These are phyloP conservation scores for Diaporthe capsici DNA, from an alignment of 2,329 filamentous ascomycete genomes.

Conservation along the genomic window DNA sequence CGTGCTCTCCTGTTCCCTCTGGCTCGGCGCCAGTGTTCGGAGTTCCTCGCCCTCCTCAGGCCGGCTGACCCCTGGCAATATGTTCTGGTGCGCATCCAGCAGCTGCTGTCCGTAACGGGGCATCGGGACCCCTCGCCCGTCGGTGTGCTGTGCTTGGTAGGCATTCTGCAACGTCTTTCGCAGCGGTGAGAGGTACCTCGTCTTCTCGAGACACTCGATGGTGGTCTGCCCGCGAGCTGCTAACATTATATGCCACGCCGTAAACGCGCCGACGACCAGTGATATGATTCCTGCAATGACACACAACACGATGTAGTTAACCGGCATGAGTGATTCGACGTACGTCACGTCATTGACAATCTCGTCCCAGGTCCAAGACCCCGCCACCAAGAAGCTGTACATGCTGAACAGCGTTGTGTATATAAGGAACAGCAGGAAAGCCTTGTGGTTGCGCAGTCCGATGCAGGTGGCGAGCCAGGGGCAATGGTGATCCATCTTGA, in stretches of 20 bases:
- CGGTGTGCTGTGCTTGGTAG: conserved; percentile 67
- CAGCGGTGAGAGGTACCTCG: conserved; percentile 88
- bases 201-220: conserved; percentile 97
- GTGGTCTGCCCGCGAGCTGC: conserved; percentile 88
- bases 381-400: conserved; percentile 82
- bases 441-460: conserved; percentile 94
- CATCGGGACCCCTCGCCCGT: conserved; percentile 63
- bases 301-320: conserved; percentile 91
- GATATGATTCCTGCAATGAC: conserved; percentile 93
- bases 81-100: conserved; percentile 85
- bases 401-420: conserved; percentile 92
- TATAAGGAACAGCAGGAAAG: conserved; percentile 91
- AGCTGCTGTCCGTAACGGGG: conserved; percentile 80
- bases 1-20: conserved; percentile 35
- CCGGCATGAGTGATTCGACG: conserved; percentile 82
- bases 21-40: conserved; percentile 46
- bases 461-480: conserved; percentile 98
- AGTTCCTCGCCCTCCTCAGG: conserved; percentile 84
- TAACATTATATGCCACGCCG: conserved; percentile 90
- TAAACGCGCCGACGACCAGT: conserved; percentile 90
- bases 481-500: conserved; percentile 99
- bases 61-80: conserved; percentile 82
- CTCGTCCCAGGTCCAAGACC: conserved; percentile 87
- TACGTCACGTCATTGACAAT: conserved; percentile 80
- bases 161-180: conserved; percentile 78